Evolutionary conservation across 164 flowering plant species (phyloP).

Genomic region (Tetrastigma voinierianum): DNA sequence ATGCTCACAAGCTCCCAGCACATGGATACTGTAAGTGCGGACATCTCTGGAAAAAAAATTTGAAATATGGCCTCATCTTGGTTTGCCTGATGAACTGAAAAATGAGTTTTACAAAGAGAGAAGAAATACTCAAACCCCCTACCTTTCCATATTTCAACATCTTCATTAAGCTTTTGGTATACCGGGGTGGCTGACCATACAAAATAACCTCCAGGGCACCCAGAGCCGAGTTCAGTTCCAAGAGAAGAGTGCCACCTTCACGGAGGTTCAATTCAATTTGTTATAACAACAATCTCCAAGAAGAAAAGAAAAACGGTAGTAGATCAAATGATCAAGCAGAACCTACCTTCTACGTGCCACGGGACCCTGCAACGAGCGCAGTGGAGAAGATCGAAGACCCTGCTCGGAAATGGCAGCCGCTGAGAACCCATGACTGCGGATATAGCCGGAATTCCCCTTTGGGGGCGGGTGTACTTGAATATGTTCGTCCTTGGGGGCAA

Average conservation of each 20-base stretch:
- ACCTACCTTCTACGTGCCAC: slow-evolving; percentile 92
- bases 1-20: slow-evolving; percentile 82
- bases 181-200: slow-evolving; percentile 99
- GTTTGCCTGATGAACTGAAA: too few species aligned
- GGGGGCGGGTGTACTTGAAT: slow-evolving; percentile 95
- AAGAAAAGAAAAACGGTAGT: neutral
- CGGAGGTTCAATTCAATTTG: neutral
- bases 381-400: slow-evolving; percentile 81
- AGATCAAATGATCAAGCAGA: neutral
- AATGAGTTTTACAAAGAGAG: too few species aligned
- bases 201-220: slow-evolving; percentile 91
- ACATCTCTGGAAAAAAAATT: slow-evolving; percentile 48
- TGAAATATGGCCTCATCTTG: neutral
- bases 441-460: slow-evolving; percentile 92
- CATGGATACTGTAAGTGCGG: slow-evolving; percentile 58
- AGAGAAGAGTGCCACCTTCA: slow-evolving; percentile 83
- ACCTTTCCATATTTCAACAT: slow-evolving; percentile 92
- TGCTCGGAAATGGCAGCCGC: slow-evolving; percentile 82
- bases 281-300: slow-evolving; percentile 2
- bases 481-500: slow-evolving; percentile 96
- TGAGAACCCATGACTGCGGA: slow-evolving; percentile 98
- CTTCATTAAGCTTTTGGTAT: slow-evolving; percentile 79
- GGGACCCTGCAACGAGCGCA: slow-evolving; percentile 96
- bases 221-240: slow-evolving; percentile 84
- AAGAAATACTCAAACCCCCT: slow-evolving; percentile 1